These are phyloP conservation scores for Rosa rugosa DNA, from an alignment of 306 rosid species.

Conservation along the genomic window DNA sequence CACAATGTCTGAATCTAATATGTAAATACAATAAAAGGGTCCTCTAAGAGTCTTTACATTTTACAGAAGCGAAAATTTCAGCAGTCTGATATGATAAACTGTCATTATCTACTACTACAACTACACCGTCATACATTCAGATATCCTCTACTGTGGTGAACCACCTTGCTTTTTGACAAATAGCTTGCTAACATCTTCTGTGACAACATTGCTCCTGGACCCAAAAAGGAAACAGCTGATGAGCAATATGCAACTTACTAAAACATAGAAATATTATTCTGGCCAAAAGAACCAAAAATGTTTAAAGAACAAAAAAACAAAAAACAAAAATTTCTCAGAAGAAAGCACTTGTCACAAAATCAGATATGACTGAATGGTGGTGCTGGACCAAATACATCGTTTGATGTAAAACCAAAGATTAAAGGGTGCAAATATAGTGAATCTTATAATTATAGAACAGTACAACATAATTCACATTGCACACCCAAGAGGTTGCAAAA, in stretches of 20 bases:
- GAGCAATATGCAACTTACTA: not conserved
- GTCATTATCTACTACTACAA: conserved; percentile 17
- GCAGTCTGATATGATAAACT: not conserved
- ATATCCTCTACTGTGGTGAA: conserved; percentile 32
- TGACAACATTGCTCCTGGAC: conserved; percentile 82
- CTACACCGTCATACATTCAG: conserved; percentile 10
- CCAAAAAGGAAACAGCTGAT: conserved; percentile 30
- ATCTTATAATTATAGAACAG: not conserved
- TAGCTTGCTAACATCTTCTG: conserved; percentile 89
- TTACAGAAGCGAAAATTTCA: conserved; percentile 33
- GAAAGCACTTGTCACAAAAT: not conserved
- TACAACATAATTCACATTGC: not conserved
- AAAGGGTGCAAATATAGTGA: not conserved
- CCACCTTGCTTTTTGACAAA: conserved; percentile 65
- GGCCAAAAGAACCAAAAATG: not conserved
- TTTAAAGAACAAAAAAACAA: not conserved
- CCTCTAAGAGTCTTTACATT: conserved; percentile 24
- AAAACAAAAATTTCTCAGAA: not conserved
- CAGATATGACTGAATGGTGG: not conserved
- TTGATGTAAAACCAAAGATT: not conserved
- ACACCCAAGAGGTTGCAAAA: not conserved
- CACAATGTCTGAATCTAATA: conserved; percentile 14
- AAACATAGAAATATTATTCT: not conserved
- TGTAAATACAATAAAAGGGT: conserved; percentile 5
- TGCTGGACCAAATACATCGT: not conserved